Conservation (phyloP, 23 red algal species). For the Gracilaria gracilis region DNA sequence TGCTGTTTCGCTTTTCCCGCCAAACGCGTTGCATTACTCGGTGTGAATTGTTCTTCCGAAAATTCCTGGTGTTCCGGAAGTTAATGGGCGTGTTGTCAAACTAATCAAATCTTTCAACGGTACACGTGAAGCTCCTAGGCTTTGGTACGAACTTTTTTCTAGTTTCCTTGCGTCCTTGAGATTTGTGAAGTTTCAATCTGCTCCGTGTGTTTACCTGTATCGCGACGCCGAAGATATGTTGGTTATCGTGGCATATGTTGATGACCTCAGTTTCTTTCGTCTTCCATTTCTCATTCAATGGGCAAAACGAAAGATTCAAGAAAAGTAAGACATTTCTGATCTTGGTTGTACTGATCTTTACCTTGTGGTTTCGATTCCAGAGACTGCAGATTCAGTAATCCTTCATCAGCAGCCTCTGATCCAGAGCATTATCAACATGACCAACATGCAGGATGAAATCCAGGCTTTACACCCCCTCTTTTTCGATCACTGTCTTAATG, state of each 20-base stretch:
- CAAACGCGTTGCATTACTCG: no score
- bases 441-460: no score
- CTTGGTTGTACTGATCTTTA: background rate
- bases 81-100: background rate
- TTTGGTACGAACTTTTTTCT: background rate
- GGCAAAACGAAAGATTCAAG: background rate
- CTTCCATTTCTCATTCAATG: no score
- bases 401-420: conserved; percentile 18
- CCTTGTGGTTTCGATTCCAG: conserved; percentile 19
- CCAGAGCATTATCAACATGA: background rate
- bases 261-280: conserved; percentile 1
- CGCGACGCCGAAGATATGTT: background rate
- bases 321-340: background rate
- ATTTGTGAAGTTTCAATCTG: background rate
- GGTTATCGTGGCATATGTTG: conserved; percentile 38
- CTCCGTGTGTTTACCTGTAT: background rate
- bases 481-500: background rate
- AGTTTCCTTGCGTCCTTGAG: background rate
- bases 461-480: no score
- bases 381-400: background rate
- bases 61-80: background rate
- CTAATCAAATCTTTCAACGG: background rate
- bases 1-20: no score
- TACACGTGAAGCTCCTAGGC: background rate
- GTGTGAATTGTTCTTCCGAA: background rate